These are phyloP conservation scores for Talaromyces adpressus DNA, from an alignment of 495 filamentous ascomycete species.

Conservation along the genomic window DNA sequence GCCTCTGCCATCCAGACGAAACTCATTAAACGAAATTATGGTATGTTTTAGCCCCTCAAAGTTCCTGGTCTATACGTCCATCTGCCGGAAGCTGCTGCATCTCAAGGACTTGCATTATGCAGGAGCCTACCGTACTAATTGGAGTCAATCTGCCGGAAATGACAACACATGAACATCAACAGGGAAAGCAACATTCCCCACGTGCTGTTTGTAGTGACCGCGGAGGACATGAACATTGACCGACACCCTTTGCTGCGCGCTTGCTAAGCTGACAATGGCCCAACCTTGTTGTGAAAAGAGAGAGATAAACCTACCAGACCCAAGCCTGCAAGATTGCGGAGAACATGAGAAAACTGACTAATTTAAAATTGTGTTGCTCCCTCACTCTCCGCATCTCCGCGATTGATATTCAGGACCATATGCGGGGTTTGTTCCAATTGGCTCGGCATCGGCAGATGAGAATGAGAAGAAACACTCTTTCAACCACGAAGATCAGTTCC, in stretches of 20 bases:
- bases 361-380: background rate
- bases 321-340: constrained; percentile 1
- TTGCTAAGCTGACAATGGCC: background rate
- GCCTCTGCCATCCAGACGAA: background rate
- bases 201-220: background rate
- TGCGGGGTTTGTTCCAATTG: constrained; percentile 2
- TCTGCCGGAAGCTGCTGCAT: background rate
- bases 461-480: background rate
- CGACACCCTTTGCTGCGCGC: background rate
- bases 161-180: background rate
- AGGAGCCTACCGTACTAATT: background rate
- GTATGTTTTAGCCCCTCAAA: background rate
- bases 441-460: background rate
- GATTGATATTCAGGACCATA: background rate
- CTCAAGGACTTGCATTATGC: constrained; percentile 1
- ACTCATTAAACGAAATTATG: background rate
- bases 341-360: background rate
- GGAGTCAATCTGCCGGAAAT: background rate
- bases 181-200: background rate
- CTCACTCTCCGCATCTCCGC: constrained; percentile 6
- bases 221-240: background rate
- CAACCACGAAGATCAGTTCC: background rate
- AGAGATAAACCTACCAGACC: background rate
- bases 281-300: background rate
- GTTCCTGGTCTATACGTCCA: background rate